These are phyloP conservation scores for Penicillium sp. DNA, from an alignment of 2,329 filamentous ascomycete species.

Conservation along the genomic window DNA sequence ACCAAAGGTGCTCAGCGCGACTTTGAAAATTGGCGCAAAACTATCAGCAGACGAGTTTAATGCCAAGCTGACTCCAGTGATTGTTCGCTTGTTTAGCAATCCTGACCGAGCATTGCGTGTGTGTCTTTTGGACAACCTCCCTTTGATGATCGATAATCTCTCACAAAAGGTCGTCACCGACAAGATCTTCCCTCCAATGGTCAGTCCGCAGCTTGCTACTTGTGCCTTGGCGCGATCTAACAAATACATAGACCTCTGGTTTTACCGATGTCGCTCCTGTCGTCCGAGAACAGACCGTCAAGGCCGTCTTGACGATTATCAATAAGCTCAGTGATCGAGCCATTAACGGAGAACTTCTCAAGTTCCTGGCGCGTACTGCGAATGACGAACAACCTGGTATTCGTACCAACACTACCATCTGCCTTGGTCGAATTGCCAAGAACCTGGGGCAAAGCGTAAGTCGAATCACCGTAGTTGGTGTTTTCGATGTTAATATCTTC, in stretches of 20 bases:
- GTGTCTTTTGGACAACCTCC: constrained; percentile 81
- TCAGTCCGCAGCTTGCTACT: constrained; percentile 35
- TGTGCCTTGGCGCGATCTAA: constrained; percentile 21
- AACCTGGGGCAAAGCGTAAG: constrained; percentile 64
- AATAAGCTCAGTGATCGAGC: constrained; percentile 85
- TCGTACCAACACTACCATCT: constrained; percentile 96
- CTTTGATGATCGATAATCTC: constrained; percentile 84
- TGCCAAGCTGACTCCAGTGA: constrained; percentile 72
- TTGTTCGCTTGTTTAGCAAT: constrained; percentile 81
- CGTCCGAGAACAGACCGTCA: constrained; percentile 91
- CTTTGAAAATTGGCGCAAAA: constrained; percentile 87
- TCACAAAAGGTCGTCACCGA: constrained; percentile 87
- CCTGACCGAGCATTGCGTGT: constrained; percentile 90
- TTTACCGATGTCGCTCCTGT: constrained; percentile 89
- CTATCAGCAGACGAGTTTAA: constrained; percentile 88
- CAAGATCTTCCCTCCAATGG: constrained; percentile 93
- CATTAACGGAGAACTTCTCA: constrained; percentile 87
- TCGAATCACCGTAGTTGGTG: background rate
- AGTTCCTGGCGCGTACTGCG: constrained; percentile 87
- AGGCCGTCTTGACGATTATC: constrained; percentile 83
- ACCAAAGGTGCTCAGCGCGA: constrained; percentile 79
- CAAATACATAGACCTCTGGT: constrained; percentile 66
- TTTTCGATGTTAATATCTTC: constrained; percentile 24
- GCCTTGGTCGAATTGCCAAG: constrained; percentile 90
- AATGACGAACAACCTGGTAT: constrained; percentile 98